Base-by-base conservation (phyloP, 2,329 filamentous ascomycete species). In the Arthrobotrys iridis region DNA sequence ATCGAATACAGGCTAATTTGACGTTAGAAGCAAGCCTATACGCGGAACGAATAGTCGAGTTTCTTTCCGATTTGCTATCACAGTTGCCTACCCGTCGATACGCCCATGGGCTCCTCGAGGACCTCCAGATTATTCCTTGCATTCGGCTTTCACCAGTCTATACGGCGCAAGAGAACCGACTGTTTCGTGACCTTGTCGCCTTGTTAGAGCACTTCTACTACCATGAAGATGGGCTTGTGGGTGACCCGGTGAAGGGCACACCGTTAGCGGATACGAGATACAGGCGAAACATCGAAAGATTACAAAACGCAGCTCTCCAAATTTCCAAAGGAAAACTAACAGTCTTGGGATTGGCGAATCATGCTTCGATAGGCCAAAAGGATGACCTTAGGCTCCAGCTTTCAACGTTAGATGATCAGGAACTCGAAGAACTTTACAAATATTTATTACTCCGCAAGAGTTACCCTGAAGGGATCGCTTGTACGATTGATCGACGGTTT, bases 21-120 rank as follows among this genome's bases (percentile, higher is more conserved):
- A 28, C 22, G 30, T 78, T 80, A 82, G 90, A 93, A 30, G 89
- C 91, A 78, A 81, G 93, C 18, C 83, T 88, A 1, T 99, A 97
- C 82, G 96, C 93, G 81, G 94, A 98, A 82, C 88, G 93, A n/a
- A 94, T 98, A 77, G 83, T 95, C 59, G 95, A 99, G 82, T 90
- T 99, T 59, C 85, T 99, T 52, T 90, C 91, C 6, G 95, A 99
- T 81, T 84, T 99, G 18, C 89, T 96, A 81, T 97, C 94, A 80
- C 95, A 99, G 81, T 85, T 98, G 52, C 95, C 95, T 0, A 99
- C 96, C 2, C 87, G 95, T 79, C 89, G 95, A 82, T 98, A 98
- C 81, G 92, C 96, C 81, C 97, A 97, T 82, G 89, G 92, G 0
- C 84, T 99, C 43, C 82, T 98, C 11, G 89, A 91, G 79, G 94